Conservation (phyloP, 805 yeast species). For the Kluyveromyces lactis region DNA sequence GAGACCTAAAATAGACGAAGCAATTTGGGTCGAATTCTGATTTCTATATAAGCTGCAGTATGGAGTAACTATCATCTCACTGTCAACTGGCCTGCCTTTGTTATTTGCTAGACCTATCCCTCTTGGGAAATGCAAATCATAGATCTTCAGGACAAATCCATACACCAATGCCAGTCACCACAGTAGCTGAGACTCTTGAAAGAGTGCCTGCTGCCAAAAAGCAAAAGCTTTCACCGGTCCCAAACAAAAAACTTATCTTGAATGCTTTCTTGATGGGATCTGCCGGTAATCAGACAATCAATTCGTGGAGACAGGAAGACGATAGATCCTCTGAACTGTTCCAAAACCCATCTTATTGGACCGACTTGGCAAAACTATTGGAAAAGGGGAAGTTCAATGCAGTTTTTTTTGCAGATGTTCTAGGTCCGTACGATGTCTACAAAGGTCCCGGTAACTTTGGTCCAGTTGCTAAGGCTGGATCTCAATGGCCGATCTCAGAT, state of each 20-base stretch:
- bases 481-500: constrained; percentile 32
- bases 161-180: neutral
- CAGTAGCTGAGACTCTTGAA: neutral
- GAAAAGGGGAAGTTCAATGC: constrained; percentile 33
- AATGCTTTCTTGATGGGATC: constrained; percentile 34
- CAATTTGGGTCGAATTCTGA: too few species aligned
- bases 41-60: too few species aligned
- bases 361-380: constrained; percentile 27
- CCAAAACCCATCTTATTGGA: constrained; percentile 28
- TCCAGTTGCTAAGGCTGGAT: constrained; percentile 14
- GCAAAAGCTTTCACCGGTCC: neutral
- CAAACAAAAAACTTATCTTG: constrained; percentile 21
- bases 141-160: too few species aligned
- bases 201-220: neutral
- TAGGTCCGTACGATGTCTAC: constrained; percentile 33
- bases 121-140: too few species aligned
- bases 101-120: too few species aligned
- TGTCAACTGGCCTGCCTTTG: too few species aligned
- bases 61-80: too few species aligned
- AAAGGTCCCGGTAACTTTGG: constrained; percentile 15
- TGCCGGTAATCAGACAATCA: constrained; percentile 19
- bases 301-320: constrained; percentile 34
- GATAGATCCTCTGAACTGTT: constrained; percentile 24
- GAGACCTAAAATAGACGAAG: too few species aligned
- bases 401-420: constrained; percentile 32